Evolutionary conservation across 2,329 filamentous ascomycete genomes (phyloP), one percentile per base, ranked within the genome.

Genomic region (Juglanconis sp.): DNA sequence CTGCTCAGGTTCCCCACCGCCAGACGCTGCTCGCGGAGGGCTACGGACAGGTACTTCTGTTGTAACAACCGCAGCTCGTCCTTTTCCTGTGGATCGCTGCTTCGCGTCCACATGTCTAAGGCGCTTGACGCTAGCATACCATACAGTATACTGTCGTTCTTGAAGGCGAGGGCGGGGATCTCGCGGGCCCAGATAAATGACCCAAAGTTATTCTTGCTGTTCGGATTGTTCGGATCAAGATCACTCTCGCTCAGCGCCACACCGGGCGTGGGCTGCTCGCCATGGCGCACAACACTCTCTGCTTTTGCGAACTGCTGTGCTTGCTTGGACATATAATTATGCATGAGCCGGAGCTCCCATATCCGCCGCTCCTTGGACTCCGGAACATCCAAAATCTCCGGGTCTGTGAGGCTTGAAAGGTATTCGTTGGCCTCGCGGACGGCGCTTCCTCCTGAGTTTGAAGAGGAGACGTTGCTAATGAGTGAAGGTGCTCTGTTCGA

Each of bases 331-430:
- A 74, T 68, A 51, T 71, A 70, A 61, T 74, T 72, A 60, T 75
- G 71, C 38, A 76, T 64, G 42, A 76, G 63, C 8, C 72, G 68
- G 57, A 76, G 63, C 66, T 76, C 74, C 65, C 72, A 74, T 40
- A 73, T 44, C 10, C 74, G 72, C n/a, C 74, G 69, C 63, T 70
- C 68, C 7, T 69, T 67, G 6, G 70, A 68, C 59, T 76, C 74
- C 17, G 73, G 73, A 3, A 73, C 56, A 44, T 70, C 70, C 47
- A 71, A 54, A 56, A 58, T 49, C 17, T 62, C 60, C 7, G 60
- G 56, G 51, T 59, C 52, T 10, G 56, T 59, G 11, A 62, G 60
- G 10, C 54, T 49, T n/a, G 56, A 59, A 13, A 62, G 56, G 38
- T 62, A 62, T 31, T 58, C 63, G 11, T 71, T 70, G 10, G 59